Evolutionary conservation across 169 alveolate genomes (phyloP).

Genomic region (Plasmodium gonderi): DNA sequence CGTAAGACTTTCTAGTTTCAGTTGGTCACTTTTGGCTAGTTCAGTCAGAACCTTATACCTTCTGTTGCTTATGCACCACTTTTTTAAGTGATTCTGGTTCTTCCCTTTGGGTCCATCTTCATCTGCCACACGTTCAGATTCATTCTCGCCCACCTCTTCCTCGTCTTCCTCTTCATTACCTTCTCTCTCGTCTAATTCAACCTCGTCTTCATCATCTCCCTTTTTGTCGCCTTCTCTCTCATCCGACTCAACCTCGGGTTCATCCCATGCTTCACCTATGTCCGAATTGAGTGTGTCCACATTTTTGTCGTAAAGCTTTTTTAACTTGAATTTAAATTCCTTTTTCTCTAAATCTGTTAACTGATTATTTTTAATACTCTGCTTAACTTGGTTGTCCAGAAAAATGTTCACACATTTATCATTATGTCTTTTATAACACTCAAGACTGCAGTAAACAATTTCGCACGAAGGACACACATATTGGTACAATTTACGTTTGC

Average conservation of each 20-base stretch:
- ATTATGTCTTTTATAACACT: slow-evolving; percentile 55
- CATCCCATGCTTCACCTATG: not conserved
- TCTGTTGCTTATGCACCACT: slow-evolving; percentile 68
- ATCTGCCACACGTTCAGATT: not conserved
- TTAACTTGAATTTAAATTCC: slow-evolving; percentile 60
- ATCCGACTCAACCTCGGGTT: not conserved
- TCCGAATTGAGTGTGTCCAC: too few species aligned
- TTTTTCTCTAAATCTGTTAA: slow-evolving; percentile 37
- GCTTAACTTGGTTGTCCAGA: slow-evolving; percentile 52
- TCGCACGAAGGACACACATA: slow-evolving; percentile 75
- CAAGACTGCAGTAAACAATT: slow-evolving; percentile 67
- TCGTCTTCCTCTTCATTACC: not conserved
- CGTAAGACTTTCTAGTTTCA: slow-evolving; percentile 30
- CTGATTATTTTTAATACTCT: slow-evolving; percentile 41
- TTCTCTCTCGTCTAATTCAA: not conserved
- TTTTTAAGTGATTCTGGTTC: not conserved
- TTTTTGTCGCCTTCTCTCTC: not conserved
- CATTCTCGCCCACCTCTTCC: not conserved
- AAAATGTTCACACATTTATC: slow-evolving; percentile 38
- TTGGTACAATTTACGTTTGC: slow-evolving; percentile 46
- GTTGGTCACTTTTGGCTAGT: slow-evolving; percentile 36
- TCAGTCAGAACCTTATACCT: slow-evolving; percentile 62
- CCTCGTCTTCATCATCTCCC: not conserved
- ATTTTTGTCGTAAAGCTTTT: slow-evolving; percentile 29
- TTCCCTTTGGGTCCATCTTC: not conserved